A percentile compares a stretch with the other conserved stretches of the same genome.
Evolutionary conservation across 2,329 filamentous ascomycete species (phyloP).

Genomic region (Ophiocordyceps camponoti-leonardi): DNA sequence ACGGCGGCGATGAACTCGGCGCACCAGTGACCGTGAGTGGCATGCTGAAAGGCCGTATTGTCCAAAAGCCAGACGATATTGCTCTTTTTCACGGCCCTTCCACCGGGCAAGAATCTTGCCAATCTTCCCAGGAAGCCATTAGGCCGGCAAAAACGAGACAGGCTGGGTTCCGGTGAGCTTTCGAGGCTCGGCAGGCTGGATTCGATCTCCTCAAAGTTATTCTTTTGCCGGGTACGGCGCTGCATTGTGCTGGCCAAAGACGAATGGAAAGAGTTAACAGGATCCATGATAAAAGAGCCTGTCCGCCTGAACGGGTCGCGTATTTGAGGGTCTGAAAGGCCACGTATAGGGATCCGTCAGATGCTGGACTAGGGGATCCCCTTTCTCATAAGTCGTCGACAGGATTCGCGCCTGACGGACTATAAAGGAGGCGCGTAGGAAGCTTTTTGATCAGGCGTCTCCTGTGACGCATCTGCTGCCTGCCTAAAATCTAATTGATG

Average conservation of each 20-base stretch:
- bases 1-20: constrained; percentile 72
- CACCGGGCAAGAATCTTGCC: constrained; percentile 37
- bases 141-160: constrained; percentile 7
- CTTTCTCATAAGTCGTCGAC: not conserved
- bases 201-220: constrained; percentile 32
- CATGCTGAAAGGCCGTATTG: constrained; percentile 60
- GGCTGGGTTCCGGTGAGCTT: not conserved
- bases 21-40: constrained; percentile 41
- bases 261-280: constrained; percentile 8
- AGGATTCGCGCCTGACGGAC: not conserved
- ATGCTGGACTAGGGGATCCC: not conserved
- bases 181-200: constrained; percentile 19
- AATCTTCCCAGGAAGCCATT: constrained; percentile 30
- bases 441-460: not conserved
- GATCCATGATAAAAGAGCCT: not conserved
- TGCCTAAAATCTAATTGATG: not conserved
- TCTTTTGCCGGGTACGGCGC: constrained; percentile 27
- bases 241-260: constrained; percentile 27
- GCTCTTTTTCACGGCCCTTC: constrained; percentile 38
- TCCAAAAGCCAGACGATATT: constrained; percentile 82
- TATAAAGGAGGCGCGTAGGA: not conserved
- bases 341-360: not conserved
- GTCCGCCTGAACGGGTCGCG: not conserved
- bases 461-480: not conserved
- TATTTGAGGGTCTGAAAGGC: not conserved